A percentile compares a stretch with the other conserved stretches of the same genome.
Conservation (phyloP, 768 basidiomycete genomes). For the Boletus reticulatus region DNA sequence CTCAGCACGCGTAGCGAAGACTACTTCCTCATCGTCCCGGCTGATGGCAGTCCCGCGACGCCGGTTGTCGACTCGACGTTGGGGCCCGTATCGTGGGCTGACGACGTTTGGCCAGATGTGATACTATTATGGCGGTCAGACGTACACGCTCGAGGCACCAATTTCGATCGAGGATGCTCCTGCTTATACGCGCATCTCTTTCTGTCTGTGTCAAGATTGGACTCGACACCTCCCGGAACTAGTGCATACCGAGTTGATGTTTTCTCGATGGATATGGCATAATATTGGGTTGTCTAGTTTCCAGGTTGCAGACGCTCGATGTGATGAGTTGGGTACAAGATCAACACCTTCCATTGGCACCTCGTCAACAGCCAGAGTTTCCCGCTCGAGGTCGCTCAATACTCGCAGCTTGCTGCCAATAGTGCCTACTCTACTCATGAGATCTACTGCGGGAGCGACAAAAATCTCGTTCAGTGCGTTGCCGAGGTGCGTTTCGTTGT, state of each 20-base stretch:
- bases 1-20: conserved; percentile 41
- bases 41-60: conserved; percentile 33
- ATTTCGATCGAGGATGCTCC: conserved; percentile 44
- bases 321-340: conserved; percentile 56
- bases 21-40: conserved; percentile 41
- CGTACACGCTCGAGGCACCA: conserved; percentile 41
- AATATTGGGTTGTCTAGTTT: conserved; percentile 25
- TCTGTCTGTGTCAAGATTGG: background rate
- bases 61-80: conserved; percentile 45
- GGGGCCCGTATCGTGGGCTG: conserved; percentile 51
- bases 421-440: conserved; percentile 64
- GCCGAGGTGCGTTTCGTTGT: conserved; percentile 52
- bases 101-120: conserved; percentile 57
- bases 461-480: conserved; percentile 64
- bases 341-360: conserved; percentile 83
- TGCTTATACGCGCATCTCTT: conserved; percentile 36
- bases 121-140: conserved; percentile 35
- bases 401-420: conserved; percentile 53
- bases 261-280: background rate
- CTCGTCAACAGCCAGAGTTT: conserved; percentile 80
- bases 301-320: conserved; percentile 42
- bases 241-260: conserved; percentile 19
- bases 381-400: conserved; percentile 63
- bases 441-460: conserved; percentile 54
- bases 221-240: conserved; percentile 48